Evolutionary conservation across 768 basidiomycete genomes (phyloP).

Genomic region (Cantharellus anzutake): DNA sequence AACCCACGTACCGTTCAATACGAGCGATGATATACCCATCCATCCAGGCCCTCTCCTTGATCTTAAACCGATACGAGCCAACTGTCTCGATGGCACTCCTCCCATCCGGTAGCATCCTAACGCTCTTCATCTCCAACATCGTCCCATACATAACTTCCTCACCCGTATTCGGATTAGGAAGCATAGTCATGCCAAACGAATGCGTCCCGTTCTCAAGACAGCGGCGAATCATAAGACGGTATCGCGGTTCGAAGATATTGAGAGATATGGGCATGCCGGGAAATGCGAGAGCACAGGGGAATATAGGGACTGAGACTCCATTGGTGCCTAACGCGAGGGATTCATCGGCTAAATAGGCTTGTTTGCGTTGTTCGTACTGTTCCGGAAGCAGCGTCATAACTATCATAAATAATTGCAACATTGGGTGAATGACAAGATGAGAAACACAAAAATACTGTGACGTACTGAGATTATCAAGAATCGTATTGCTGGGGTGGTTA

Average conservation of each 20-base stretch:
- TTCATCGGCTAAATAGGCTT: constrained; percentile 26
- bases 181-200: constrained; percentile 89
- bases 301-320: constrained; percentile 56
- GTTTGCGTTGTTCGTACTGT: constrained; percentile 42
- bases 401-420: constrained; percentile 12
- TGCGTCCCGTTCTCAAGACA: constrained; percentile 61
- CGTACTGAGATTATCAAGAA: constrained; percentile 42
- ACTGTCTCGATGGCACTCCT: constrained; percentile 67
- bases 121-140: constrained; percentile 74
- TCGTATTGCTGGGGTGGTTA: constrained; percentile 57
- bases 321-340: constrained; percentile 41
- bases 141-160: constrained; percentile 67
- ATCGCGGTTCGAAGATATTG: constrained; percentile 89
- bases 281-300: constrained; percentile 77
- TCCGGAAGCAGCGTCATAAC: constrained; percentile 54
- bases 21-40: constrained; percentile 85
- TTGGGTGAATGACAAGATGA: constrained; percentile 4
- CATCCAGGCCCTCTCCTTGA: constrained; percentile 61
- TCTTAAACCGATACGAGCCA: constrained; percentile 60
- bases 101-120: constrained; percentile 79
- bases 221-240: constrained; percentile 93
- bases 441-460: constrained; percentile 7
- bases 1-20: constrained; percentile 33
- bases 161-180: constrained; percentile 25
- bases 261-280: constrained; percentile 78